These are phyloP conservation scores for Solanum rostratum DNA, from an alignment of 257 asterid genomes.

Conservation along the genomic window DNA sequence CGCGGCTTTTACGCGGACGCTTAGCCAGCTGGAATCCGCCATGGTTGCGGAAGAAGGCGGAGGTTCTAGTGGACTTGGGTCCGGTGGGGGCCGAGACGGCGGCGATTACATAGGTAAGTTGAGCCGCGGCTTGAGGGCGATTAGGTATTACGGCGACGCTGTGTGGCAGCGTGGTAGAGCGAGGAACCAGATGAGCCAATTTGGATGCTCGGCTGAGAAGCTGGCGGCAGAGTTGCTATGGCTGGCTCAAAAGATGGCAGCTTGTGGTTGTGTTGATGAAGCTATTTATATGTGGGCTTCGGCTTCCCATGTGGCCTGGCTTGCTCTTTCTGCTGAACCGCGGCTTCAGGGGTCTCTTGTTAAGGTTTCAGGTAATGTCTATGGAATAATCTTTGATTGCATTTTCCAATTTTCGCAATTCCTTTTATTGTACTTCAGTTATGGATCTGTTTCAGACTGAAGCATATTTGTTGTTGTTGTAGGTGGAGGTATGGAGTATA, in stretches of 20 bases:
- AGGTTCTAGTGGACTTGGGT: not conserved
- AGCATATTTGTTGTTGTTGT: not conserved
- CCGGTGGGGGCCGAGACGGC: not conserved
- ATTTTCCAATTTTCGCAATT: not conserved
- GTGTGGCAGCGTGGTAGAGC: conserved; percentile 33
- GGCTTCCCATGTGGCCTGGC: conserved; percentile 59
- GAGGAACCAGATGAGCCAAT: conserved; percentile 20
- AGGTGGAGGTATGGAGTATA: not conserved
- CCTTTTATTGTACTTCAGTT: not conserved
- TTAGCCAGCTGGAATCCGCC: conserved; percentile 51
- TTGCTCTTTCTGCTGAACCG: conserved; percentile 62
- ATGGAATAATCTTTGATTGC: not conserved
- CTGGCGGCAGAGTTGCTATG: conserved; percentile 84
- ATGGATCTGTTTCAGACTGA: not conserved
- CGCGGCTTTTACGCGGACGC: conserved; percentile 48
- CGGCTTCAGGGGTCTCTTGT: conserved; percentile 71
- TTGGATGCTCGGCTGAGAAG: conserved; percentile 63
- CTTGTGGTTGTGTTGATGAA: conserved; percentile 64
- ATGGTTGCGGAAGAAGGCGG: conserved; percentile 9
- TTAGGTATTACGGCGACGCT: conserved; percentile 22
- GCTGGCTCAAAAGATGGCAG: conserved; percentile 73
- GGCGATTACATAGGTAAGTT: not conserved
- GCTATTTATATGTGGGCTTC: conserved; percentile 72
- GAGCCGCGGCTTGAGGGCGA: conserved; percentile 28
- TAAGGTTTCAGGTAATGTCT: conserved; percentile 54